A percentile compares a stretch with the other conserved stretches of the same genome.
These are phyloP conservation scores for Penicillium lividum DNA, from an alignment of 495 filamentous ascomycete genomes.

Conservation along the genomic window DNA sequence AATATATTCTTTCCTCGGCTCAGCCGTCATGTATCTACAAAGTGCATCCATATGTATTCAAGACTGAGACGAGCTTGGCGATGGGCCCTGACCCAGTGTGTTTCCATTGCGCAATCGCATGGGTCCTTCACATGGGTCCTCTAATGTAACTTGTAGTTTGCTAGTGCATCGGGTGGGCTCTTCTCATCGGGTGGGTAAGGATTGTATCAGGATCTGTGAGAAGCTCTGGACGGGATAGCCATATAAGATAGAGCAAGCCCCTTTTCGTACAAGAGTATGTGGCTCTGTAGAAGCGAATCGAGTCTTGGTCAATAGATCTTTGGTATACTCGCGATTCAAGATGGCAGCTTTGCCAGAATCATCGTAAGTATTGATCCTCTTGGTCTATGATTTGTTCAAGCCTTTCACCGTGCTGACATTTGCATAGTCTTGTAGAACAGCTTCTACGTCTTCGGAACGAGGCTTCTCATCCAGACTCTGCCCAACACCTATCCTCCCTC, in stretches of 20 bases:
- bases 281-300: not conserved
- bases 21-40: not conserved
- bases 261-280: not conserved
- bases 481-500: conserved; percentile 10
- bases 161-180: conserved; percentile 6
- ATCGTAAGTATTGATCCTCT: not conserved
- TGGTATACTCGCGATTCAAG: conserved; percentile 4
- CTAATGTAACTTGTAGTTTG: conserved; percentile 10
- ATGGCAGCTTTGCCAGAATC: conserved; percentile 12
- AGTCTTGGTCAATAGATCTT: conserved; percentile 2
- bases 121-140: not conserved
- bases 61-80: not conserved
- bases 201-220: not conserved
- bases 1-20: not conserved
- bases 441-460: conserved; percentile 16
- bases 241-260: not conserved
- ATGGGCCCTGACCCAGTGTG: conserved; percentile 10
- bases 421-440: conserved; percentile 13
- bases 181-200: not conserved
- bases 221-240: not conserved
- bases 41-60: not conserved
- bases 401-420: conserved; percentile 1
- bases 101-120: conserved; percentile 4
- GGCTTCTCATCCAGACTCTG: conserved; percentile 16
- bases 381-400: not conserved